Percentiles rank a stretch among this genome's conserved stretches.
These are phyloP conservation scores for Cyanidium caldarium DNA, from an alignment of 23 red algal genomes.

Conservation along the genomic window DNA sequence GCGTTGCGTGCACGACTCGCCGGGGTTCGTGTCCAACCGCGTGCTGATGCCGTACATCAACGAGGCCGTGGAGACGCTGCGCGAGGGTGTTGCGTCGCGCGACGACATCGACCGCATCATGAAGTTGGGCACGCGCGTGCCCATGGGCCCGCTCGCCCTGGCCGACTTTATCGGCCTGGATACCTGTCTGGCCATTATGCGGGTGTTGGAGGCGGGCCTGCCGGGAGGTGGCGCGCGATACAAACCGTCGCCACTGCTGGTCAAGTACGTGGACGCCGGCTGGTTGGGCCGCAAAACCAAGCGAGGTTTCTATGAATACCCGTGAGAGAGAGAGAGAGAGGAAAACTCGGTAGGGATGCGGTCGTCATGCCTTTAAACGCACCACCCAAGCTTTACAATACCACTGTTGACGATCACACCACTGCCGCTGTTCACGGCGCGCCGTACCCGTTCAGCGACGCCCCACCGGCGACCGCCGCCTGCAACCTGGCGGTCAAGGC, in stretches of 20 bases:
- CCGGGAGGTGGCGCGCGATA: constrained; percentile 18
- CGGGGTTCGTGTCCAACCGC: constrained; percentile 39
- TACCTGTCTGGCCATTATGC: constrained; percentile 41
- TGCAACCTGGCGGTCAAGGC: neutral
- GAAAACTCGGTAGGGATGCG: no score
- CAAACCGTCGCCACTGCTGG: constrained; percentile 16
- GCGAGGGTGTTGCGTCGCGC: constrained; percentile 10
- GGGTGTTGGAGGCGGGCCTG: constrained; percentile 17
- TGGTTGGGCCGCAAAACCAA: constrained; percentile 27
- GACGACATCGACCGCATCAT: constrained; percentile 35
- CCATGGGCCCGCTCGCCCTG: constrained; percentile 32
- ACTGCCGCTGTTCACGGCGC: no score
- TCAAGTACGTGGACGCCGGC: constrained; percentile 22
- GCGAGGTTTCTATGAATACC: constrained; percentile 34
- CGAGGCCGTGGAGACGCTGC: constrained; percentile 21
- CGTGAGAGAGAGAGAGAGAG: no score
- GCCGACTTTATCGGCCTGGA: constrained; percentile 57
- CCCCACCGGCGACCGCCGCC: no score
- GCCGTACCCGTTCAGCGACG: no score
- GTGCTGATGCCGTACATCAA: constrained; percentile 60
- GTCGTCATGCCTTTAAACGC: no score
- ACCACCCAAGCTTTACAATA: no score
- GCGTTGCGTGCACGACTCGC: constrained; percentile 11
- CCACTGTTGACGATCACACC: no score
- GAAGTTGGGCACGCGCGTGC: constrained; percentile 15